phyloP scores from a whole-genome alignment of 202 grass and related monocot genomes.

The Carex arenaria region DNA sequence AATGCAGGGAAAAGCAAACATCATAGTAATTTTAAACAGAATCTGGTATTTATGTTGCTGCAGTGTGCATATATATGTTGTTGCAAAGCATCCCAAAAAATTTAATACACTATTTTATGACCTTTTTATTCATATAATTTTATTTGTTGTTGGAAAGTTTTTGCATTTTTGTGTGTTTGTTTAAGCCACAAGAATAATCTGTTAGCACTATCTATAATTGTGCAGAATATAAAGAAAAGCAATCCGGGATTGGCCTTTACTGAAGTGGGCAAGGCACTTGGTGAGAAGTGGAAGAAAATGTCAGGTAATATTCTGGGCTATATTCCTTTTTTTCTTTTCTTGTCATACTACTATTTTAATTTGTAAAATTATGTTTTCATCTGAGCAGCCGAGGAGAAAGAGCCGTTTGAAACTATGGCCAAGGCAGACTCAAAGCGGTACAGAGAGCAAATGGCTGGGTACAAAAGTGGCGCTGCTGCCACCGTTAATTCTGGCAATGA shows the following conservation, averaged over 20 bases:
- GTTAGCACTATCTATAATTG: slow-evolving; percentile 5
- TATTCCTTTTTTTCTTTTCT: slow-evolving; percentile 5
- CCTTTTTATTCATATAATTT: not conserved
- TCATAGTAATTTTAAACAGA: not conserved
- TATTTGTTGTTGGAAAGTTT: not conserved
- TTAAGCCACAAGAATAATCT: slow-evolving; percentile 6
- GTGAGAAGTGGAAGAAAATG: slow-evolving; percentile 91
- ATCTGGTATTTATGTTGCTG: not conserved
- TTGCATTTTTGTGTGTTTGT: not conserved
- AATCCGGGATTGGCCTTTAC: slow-evolving; percentile 71
- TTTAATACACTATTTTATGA: not conserved
- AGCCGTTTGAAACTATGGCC: slow-evolving; percentile 52
- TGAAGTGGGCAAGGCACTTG: slow-evolving; percentile 86
- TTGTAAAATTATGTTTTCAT: not conserved
- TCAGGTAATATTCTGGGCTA: slow-evolving; percentile 40
- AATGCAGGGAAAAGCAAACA: not conserved
- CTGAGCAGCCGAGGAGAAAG: slow-evolving; percentile 60
- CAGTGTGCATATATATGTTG: not conserved
- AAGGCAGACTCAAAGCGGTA: slow-evolving; percentile 68
- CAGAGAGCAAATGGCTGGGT: slow-evolving; percentile 53
- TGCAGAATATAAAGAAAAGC: slow-evolving; percentile 78
- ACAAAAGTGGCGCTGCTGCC: slow-evolving; percentile 35
- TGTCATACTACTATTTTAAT: not conserved
- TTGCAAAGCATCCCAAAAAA: not conserved
- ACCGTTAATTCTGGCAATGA: slow-evolving; percentile 36